These are phyloP conservation scores for Apiotrichum akiyoshidainum DNA, from an alignment of 1,284 basidiomycete genomes.

Conservation along the genomic window DNA sequence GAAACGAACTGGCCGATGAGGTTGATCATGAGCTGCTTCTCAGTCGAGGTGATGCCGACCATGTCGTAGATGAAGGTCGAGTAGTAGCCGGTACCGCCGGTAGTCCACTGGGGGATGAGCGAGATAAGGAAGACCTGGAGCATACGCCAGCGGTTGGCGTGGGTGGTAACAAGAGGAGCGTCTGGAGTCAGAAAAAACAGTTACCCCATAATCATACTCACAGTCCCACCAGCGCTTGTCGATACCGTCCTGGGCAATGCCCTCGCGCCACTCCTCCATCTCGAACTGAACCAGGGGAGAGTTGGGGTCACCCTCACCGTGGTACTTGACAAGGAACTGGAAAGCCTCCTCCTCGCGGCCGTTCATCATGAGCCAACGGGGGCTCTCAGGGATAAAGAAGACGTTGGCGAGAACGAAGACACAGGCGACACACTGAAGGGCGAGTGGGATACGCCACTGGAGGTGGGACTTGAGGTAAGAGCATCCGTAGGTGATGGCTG, in stretches of 20 bases:
- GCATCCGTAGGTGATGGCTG: constrained; percentile 41
- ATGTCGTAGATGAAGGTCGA: constrained; percentile 36
- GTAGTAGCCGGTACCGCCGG: constrained; percentile 56
- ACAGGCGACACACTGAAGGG: constrained; percentile 27
- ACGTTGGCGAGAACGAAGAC: constrained; percentile 13
- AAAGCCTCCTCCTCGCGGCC: constrained; percentile 32
- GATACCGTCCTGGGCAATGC: constrained; percentile 57
- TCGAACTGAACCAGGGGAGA: constrained; percentile 55
- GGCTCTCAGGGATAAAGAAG: constrained; percentile 38
- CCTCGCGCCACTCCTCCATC: constrained; percentile 59
- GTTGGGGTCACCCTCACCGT: constrained; percentile 32
- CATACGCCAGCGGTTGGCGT: constrained; percentile 36
- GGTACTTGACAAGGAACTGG: constrained; percentile 31
- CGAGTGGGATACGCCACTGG: constrained; percentile 32
- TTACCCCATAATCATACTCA: neutral
- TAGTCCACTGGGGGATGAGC: constrained; percentile 54
- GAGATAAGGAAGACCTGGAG: constrained; percentile 43
- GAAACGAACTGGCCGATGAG: constrained; percentile 33
- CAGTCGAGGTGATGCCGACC: constrained; percentile 28
- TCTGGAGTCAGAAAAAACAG: neutral
- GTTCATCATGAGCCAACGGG: constrained; percentile 42
- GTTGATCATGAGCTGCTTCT: constrained; percentile 54
- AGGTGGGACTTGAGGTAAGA: constrained; percentile 26
- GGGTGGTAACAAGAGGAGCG: constrained; percentile 32
- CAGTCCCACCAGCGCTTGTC: constrained; percentile 62